Evolutionary conservation across 192 early-diverging fungal species (phyloP).

Genomic region (Coemansia sp.): DNA sequence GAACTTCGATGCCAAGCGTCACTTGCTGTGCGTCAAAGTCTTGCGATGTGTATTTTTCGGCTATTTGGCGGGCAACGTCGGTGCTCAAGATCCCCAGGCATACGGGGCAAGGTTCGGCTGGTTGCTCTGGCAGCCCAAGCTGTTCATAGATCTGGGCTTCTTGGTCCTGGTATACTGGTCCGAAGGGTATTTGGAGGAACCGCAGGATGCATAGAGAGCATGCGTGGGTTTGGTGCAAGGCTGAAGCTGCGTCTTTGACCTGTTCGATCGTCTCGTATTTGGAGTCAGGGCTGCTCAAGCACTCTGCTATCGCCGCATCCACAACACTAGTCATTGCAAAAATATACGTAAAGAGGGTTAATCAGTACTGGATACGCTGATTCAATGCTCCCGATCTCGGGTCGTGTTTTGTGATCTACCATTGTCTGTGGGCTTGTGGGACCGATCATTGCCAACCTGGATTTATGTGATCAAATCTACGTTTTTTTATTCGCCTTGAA

Average conservation of each 20-base stretch:
- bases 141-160: neutral
- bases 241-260: slow-evolving; percentile 4
- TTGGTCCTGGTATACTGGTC: slow-evolving; percentile 18
- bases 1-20: slow-evolving; percentile 29
- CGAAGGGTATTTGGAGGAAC: slow-evolving; percentile 12
- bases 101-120: slow-evolving; percentile 15
- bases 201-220: slow-evolving; percentile 35
- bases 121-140: slow-evolving; percentile 5
- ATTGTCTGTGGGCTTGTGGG: neutral
- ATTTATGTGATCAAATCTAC: too few species aligned
- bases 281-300: neutral
- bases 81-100: slow-evolving; percentile 27
- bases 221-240: neutral
- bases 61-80: slow-evolving; percentile 3
- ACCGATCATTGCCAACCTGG: too few species aligned
- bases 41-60: slow-evolving; percentile 10
- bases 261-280: neutral
- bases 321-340: neutral
- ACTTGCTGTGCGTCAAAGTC: slow-evolving; percentile 19
- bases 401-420: too few species aligned
- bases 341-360: too few species aligned
- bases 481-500: neutral
- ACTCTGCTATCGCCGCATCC: neutral
- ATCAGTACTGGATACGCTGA: too few species aligned
- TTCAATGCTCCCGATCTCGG: too few species aligned